These are phyloP conservation scores for Penicillium waksmanii DNA, from an alignment of 495 filamentous ascomycete genomes.

Conservation along the genomic window DNA sequence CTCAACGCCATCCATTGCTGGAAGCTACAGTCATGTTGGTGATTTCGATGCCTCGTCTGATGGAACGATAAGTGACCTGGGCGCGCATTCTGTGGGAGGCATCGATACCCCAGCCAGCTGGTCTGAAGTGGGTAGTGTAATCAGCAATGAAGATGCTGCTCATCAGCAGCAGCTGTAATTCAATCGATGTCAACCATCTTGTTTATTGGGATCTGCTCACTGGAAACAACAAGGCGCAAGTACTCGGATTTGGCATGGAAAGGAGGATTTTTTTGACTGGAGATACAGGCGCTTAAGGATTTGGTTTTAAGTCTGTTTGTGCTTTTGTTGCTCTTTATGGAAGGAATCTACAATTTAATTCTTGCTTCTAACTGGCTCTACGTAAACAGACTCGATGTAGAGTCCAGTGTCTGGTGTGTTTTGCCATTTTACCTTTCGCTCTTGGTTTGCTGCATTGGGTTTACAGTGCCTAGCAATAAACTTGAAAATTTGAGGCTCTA, in stretches of 20 bases:
- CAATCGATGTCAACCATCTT: neutral
- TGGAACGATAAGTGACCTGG: conserved; percentile 70
- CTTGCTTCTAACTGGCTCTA: neutral
- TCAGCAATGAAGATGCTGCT: conserved; percentile 57
- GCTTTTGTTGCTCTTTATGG: neutral
- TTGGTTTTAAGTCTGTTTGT: neutral
- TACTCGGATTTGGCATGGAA: neutral
- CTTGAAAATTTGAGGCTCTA: too few species aligned
- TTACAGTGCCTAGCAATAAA: too few species aligned
- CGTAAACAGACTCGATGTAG: neutral
- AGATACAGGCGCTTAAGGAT: neutral
- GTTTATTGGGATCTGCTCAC: neutral
- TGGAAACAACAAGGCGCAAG: conserved; percentile 11
- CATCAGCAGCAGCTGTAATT: conserved; percentile 31
- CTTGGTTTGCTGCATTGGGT: too few species aligned
- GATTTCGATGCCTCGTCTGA: conserved; percentile 42
- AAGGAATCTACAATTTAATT: neutral
- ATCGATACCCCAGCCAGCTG: conserved; percentile 71
- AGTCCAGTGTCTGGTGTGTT: too few species aligned
- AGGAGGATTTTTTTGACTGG: neutral
- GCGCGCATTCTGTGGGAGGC: conserved; percentile 45
- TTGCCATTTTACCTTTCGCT: too few species aligned
- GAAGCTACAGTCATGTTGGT: conserved; percentile 43
- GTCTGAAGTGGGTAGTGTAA: conserved; percentile 77
- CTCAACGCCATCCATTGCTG: conserved; percentile 39